phyloP scores from a whole-genome alignment of 2,329 filamentous ascomycete genomes.

The Gaeumannomyces tritici region DNA sequence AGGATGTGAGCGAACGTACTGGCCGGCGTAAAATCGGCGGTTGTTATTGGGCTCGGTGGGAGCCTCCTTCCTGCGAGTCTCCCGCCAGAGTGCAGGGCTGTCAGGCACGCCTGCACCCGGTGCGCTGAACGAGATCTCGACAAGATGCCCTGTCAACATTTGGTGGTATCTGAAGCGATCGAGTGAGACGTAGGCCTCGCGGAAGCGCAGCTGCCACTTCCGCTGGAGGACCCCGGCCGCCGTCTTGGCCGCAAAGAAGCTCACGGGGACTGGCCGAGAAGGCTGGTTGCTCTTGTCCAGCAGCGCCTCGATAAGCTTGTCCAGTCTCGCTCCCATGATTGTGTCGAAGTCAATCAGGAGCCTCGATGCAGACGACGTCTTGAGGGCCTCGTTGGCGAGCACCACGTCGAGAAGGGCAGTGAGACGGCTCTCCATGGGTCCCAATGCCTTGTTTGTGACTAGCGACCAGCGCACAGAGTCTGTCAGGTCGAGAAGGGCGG shows the following conservation, averaged over 20 bases:
- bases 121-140: conserved; percentile 28
- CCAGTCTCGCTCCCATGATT: conserved; percentile 27
- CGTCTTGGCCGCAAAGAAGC: conserved; percentile 22
- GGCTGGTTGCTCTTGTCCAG: conserved; percentile 19
- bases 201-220: conserved; percentile 34
- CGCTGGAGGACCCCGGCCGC: conserved; percentile 28
- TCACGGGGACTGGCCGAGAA: conserved; percentile 13
- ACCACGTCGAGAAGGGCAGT: conserved; percentile 27
- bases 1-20: conserved; percentile 27
- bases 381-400: conserved; percentile 24
- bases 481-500: conserved; percentile 26
- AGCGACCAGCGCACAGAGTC: conserved; percentile 30
- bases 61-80: conserved; percentile 20
- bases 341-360: conserved; percentile 24
- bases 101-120: conserved; percentile 12
- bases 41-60: conserved; percentile 31
- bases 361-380: conserved; percentile 11
- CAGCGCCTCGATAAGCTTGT: conserved; percentile 35
- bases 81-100: conserved; percentile 15
- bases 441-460: conserved; percentile 18
- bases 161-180: conserved; percentile 30
- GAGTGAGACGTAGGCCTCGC: conserved; percentile 32
- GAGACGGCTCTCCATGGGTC: conserved; percentile 23
- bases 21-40: conserved; percentile 33
- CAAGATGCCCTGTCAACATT: conserved; percentile 28